These are phyloP conservation scores for Letharia lupina DNA, from an alignment of 495 filamentous ascomycete species.

Conservation along the genomic window DNA sequence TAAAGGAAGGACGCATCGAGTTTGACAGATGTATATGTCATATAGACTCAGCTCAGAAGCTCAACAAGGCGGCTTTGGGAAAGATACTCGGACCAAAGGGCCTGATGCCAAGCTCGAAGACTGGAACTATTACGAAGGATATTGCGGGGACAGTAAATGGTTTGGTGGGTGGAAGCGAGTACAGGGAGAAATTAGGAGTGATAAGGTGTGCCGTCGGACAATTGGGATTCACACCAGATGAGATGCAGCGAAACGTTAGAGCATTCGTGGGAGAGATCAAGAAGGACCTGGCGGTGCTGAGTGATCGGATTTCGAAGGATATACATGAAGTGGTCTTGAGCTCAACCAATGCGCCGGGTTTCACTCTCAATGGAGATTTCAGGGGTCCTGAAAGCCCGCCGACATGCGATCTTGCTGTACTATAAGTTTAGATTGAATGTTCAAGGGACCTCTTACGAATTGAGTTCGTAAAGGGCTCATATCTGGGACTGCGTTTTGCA, in stretches of 20 bases:
- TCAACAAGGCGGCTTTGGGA: slow-evolving; percentile 71
- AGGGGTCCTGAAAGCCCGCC: slow-evolving; percentile 47
- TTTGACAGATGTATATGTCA: slow-evolving; percentile 91
- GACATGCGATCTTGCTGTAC: slow-evolving; percentile 44
- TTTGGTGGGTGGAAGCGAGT: slow-evolving; percentile 74
- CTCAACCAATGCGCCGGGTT: slow-evolving; percentile 76
- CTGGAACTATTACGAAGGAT: slow-evolving; percentile 77
- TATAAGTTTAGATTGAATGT: slow-evolving; percentile 18
- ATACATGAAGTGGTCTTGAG: slow-evolving; percentile 92
- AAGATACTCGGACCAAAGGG: slow-evolving; percentile 79
- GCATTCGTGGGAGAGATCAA: slow-evolving; percentile 67
- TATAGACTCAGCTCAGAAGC: slow-evolving; percentile 56
- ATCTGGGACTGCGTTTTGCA: not conserved
- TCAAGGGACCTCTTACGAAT: not conserved
- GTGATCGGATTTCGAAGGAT: slow-evolving; percentile 67
- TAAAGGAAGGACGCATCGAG: slow-evolving; percentile 64
- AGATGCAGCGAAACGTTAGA: slow-evolving; percentile 78
- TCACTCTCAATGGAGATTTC: slow-evolving; percentile 76
- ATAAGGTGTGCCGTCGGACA: slow-evolving; percentile 85
- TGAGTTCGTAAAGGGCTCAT: not conserved
- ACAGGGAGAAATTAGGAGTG: slow-evolving; percentile 76
- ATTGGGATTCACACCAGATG: slow-evolving; percentile 78
- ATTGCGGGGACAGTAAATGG: slow-evolving; percentile 60
- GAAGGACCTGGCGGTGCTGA: slow-evolving; percentile 60
- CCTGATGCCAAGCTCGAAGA: slow-evolving; percentile 84